phyloP scores from a whole-genome alignment of 2,329 filamentous ascomycete genomes.

The Coleophoma cylindrospora region DNA sequence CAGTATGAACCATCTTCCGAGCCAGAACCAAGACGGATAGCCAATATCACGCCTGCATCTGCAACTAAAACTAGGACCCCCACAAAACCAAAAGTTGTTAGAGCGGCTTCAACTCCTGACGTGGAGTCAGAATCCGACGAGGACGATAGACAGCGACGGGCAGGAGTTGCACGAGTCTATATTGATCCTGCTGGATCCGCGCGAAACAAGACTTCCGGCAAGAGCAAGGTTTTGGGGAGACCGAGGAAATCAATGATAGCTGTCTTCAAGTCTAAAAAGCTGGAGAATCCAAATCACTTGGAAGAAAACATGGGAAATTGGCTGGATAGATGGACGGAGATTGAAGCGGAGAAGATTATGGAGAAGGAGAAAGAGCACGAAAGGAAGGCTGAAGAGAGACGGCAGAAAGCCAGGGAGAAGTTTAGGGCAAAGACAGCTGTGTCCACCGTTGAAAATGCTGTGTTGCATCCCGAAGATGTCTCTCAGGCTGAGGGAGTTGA shows the following conservation, averaged over 20 bases:
- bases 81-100: background rate
- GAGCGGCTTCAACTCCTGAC: background rate
- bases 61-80: background rate
- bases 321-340: background rate
- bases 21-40: background rate
- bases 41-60: background rate
- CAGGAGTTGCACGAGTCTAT: background rate
- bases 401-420: background rate
- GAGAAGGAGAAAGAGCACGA: background rate
- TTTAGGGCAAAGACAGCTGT: too few relatives aligned
- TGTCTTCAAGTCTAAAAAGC: slow-evolving; percentile 23
- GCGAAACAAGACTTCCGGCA: background rate
- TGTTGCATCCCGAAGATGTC: too few relatives aligned
- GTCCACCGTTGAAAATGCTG: background rate
- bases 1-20: too few relatives aligned
- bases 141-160: background rate
- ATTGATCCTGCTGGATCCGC: background rate
- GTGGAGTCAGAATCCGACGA: background rate
- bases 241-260: slow-evolving; percentile 26
- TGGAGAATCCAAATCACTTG: slow-evolving; percentile 16
- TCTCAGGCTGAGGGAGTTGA: too few relatives aligned
- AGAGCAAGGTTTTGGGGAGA: slow-evolving; percentile 18
- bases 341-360: slow-evolving; percentile 4
- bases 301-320: slow-evolving; percentile 10
- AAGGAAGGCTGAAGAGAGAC: background rate